Evolutionary conservation across 805 yeast genomes (phyloP).

Genomic region (Millerago galiae): DNA sequence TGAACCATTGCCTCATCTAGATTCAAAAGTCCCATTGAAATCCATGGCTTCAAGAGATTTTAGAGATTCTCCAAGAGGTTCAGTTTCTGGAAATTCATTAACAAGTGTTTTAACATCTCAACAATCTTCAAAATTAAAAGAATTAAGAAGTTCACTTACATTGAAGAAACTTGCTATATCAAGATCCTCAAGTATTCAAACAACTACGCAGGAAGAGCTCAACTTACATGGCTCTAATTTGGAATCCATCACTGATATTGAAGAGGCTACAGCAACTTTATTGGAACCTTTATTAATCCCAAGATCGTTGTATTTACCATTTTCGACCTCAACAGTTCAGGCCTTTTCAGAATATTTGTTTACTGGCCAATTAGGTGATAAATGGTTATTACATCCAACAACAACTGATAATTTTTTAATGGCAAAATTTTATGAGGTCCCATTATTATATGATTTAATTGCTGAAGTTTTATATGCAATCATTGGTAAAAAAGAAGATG

Average conservation of each 20-base stretch:
- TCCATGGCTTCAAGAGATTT: conserved; percentile 10
- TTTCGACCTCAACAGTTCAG: conserved; percentile 49
- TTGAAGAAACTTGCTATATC: conserved; percentile 6
- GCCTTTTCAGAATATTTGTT: conserved; percentile 69
- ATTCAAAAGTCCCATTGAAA: conserved; percentile 9
- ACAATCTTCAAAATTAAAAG: conserved; percentile 14
- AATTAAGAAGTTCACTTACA: conserved; percentile 16
- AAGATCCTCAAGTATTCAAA: conserved; percentile 7
- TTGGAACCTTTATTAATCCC: conserved; percentile 64
- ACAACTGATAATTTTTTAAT: conserved; percentile 56
- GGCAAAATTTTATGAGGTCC: conserved; percentile 62
- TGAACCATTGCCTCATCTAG: conserved; percentile 38
- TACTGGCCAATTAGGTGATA: conserved; percentile 74
- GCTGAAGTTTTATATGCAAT: conserved; percentile 64
- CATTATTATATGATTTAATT: conserved; percentile 62
- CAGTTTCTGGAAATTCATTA: conserved; percentile 29
- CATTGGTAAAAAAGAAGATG: conserved; percentile 60
- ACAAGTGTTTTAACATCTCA: neutral
- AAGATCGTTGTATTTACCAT: conserved; percentile 63
- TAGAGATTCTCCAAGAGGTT: conserved; percentile 41
- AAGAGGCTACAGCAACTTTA: conserved; percentile 18
- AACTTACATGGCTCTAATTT: conserved; percentile 4
- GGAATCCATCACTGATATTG: conserved; percentile 12
- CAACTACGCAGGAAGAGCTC: conserved; percentile 15
- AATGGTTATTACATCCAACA: conserved; percentile 67